Evolutionary conservation across 129 eudicot genomes (phyloP).

Genomic region (Logfia minima): DNA sequence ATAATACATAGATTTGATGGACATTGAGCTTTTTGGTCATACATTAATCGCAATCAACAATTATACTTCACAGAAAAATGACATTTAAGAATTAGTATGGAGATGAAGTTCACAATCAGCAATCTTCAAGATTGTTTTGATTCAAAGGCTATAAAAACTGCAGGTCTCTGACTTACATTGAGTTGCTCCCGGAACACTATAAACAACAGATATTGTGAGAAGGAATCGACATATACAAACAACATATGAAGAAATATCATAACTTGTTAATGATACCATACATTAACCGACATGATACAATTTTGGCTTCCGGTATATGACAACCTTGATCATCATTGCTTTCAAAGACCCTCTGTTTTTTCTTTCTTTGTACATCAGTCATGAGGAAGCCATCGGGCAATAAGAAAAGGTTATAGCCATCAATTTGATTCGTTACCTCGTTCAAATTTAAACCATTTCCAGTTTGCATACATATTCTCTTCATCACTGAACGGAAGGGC

Average conservation of each 20-base stretch:
- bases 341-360: background rate
- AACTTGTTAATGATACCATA: constrained; percentile 6
- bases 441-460: constrained; percentile 89
- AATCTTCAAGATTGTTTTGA: background rate
- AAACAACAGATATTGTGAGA: constrained; percentile 12
- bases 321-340: constrained; percentile 16
- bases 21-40: background rate
- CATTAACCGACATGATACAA: background rate
- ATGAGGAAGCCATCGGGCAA: background rate
- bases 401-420: constrained; percentile 12
- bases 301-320: background rate
- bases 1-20: background rate
- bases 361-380: constrained; percentile 22
- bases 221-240: constrained; percentile 22
- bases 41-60: too few relatives aligned
- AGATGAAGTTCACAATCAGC: background rate
- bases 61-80: too few relatives aligned
- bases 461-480: constrained; percentile 65
- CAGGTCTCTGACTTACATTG: constrained; percentile 9
- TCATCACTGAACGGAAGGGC: constrained; percentile 61
- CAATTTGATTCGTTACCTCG: constrained; percentile 33
- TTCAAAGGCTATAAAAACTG: background rate
- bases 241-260: constrained; percentile 14
- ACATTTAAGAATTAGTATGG: background rate
- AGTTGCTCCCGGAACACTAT: constrained; percentile 11